Evolutionary conservation across 164 flowering plant genomes (phyloP), one percentile per base, ranked within the genome.

Genomic region (Aristolochia contorta): DNA sequence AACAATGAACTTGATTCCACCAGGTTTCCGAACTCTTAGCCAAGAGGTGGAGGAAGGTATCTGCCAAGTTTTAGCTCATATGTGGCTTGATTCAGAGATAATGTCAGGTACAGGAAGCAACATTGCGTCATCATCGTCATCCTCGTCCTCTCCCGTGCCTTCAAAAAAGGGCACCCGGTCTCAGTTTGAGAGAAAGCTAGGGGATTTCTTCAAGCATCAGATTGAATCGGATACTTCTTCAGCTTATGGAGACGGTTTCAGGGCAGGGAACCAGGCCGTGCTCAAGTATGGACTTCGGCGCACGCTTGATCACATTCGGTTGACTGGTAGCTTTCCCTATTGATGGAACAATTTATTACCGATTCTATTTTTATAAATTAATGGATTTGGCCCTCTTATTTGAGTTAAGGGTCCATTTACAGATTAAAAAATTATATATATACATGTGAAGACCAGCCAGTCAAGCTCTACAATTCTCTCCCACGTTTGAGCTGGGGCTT

Each of bases 41-140:
- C 97, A 77, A 53, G 88, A 84, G 49, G 91, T 93, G 27, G 98
- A 93, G 76, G 98, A 93, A 77, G 97, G 98, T 10, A 89, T 93
- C 58, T 93, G 97, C 64, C 98, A 93, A 64, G 98, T 93, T 25
- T 65, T 93, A 53, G 94, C 98, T 21, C 86, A 91, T 71, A 83
- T 86, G 96, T 93, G 98, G 98, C 67, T 92, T 48, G 84, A 79
- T 15, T 61, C 89, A 0, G 79, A 90, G 83, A 78, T 84, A 33
- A 52, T 61, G 30, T 72, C 87, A 45, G 75, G 77, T 37, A 66
- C 82, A 6, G 79, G 80, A 48, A 79, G 70, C 68, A 73, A 75
- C 64, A 69, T 56, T 7, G 79, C 84, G 16, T 82, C 90, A 22
- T 65, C 74, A 33, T 81, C 74, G 37, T 66, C 77, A 13, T 59